Evolutionary conservation across 176 grass and related monocot genomes (phyloP), one percentile per base, ranked within the genome.

Genomic region (Tillandsia leiboldiana): DNA sequence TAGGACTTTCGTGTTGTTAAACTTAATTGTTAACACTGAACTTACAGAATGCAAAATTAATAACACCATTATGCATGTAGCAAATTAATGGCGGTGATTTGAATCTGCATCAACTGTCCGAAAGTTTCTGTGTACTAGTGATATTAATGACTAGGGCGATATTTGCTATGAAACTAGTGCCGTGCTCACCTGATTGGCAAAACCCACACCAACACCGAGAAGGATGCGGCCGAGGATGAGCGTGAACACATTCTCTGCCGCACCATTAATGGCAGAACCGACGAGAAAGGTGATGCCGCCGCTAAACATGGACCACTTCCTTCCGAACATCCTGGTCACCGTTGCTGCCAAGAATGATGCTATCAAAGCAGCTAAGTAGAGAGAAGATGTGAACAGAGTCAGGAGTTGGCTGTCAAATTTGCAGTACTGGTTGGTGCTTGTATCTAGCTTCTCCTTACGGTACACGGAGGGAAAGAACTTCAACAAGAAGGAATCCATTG

Each of bases 291-390:
- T 87, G 50, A 96, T 0, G 1, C 91, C 91, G 64, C 91, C 91
- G 70, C 74, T 71, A 70, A 96, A 91, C 91, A 96, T 96, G 65
- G 91, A 96, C 91, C 91, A 91, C 63, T 91, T 96, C 24, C 91
- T 81, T 0, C 91, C 91, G 76, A 71, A 85, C 51, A 84, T 73
- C 10, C 88, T 89, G 1, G 91, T 96, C 15, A 96, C 85, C 12
- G 27, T 67, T 8, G 83, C 82, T 0, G 91, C 91, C 13, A 70
- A 56, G 78, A 96, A 91, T 10, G 91, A 96, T 8, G 91, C 89
- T 3, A 75, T 63, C 33, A 91, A 86, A 48, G 85, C 91, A 8
- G 92, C 78, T 17, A 91, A 70, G 79, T 88, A 91, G 2, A 91
- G 83, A 12, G 92, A 96, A 12, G 88, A 91, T 0, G 92, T 96